Base-by-base conservation (phyloP, 2,329 filamentous ascomycete species). In the Aureobasidium sp. region DNA sequence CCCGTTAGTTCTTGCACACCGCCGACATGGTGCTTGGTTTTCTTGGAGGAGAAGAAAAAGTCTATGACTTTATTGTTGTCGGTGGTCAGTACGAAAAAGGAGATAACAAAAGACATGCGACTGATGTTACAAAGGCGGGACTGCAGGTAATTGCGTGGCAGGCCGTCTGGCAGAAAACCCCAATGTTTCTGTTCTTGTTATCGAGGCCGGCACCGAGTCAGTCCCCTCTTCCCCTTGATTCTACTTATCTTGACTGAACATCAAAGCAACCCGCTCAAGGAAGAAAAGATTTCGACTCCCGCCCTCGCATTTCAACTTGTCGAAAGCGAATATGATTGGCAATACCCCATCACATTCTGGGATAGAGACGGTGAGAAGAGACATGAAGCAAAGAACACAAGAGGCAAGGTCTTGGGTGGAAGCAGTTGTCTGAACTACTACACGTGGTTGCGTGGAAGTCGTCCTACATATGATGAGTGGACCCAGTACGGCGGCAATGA, bases 301-400 rank as follows among this genome's bases (percentile, higher is more conserved):
- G 76, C 80, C 1, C 72, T 73, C 9, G 82, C 80, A 39, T 80
- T 86, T 67, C 76, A 79, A 3, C 77, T 85, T 0, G 79, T 83
- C 17, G 78, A 77, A 41, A 81, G 80, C 68, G 72, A 83, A 67
- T 78, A 84, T 65, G 83, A 86, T 70, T 86, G 82, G 82, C 75
- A 74, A 0, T 87, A 84, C 72, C 85, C 86, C 74, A 82, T 82
- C 1, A 85, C 82, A 34, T 79, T 87, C 73, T 79, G 86, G 69
- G 78, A 84, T 61, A 78, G 82, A 2, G 74, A 77, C 12, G 82
- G 86, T 67, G 86, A 86, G 68, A 80, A 81, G 56, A 81, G 84
- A 12, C 75, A 86, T 41, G 83, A 87, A 69, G 85, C 86, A 74
- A 83, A 83, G 50, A 86, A 86, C 69, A 85, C 83, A 10, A 78